phyloP scores from a whole-genome alignment of 1,284 basidiomycete species.

The Hemileia vastatrix region DNA sequence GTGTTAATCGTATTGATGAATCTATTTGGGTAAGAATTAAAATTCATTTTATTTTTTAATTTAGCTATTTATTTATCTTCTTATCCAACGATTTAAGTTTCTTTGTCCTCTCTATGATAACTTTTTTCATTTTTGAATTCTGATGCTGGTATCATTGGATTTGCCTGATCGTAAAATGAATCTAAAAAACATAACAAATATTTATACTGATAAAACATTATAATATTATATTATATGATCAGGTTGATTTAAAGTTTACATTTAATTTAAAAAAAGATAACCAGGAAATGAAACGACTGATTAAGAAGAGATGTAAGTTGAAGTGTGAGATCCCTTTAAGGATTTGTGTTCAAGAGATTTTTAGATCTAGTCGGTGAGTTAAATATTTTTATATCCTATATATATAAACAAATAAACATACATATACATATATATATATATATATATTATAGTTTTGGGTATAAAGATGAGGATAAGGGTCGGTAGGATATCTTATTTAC shows the following conservation, averaged over 20 bases:
- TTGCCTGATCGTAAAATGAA: not conserved
- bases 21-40: conserved; percentile 1
- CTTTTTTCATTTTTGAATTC: too few species aligned
- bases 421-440: too few species aligned
- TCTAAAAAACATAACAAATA: not conserved
- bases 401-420: too few species aligned
- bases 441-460: too few species aligned
- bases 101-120: not conserved
- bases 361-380: conserved; percentile 9
- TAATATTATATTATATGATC: not conserved
- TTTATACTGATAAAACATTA: too few species aligned
- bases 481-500: too few species aligned
- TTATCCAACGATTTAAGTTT: not conserved
- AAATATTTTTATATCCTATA: not conserved
- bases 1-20: not conserved
- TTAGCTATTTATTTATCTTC: not conserved
- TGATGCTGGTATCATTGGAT: not conserved
- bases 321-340: conserved; percentile 1
- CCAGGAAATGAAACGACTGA: conserved; percentile 2
- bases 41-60: not conserved
- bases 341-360: conserved; percentile 13
- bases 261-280: conserved; percentile 2
- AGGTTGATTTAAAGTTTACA: conserved; percentile 2
- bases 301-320: not conserved
- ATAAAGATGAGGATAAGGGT: too few species aligned